Conservation (phyloP, 768 basidiomycete species). For the Phaeolepiota aurea region DNA sequence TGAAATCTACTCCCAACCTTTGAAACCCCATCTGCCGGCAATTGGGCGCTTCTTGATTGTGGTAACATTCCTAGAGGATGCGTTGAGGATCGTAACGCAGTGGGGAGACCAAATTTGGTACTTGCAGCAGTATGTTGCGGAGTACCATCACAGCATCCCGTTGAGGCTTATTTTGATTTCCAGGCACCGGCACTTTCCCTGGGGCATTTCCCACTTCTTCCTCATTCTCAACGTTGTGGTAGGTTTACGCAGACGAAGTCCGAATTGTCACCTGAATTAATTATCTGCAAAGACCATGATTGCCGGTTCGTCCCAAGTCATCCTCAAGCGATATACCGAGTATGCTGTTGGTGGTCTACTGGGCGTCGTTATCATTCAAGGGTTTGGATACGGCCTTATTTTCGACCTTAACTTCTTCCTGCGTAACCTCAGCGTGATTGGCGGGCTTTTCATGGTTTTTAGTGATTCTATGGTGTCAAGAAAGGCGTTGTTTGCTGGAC, state of each 20-base stretch:
- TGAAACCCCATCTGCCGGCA: slow-evolving; percentile 89
- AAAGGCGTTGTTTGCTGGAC: slow-evolving; percentile 84
- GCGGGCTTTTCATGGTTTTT: slow-evolving; percentile 98
- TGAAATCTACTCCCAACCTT: slow-evolving; percentile 87
- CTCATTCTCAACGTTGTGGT: slow-evolving; percentile 87
- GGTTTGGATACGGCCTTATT: slow-evolving; percentile 97
- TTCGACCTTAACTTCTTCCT: slow-evolving; percentile 99
- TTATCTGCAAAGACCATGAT: slow-evolving; percentile 71
- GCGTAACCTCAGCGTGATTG: slow-evolving; percentile 95
- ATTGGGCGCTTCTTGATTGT: slow-evolving; percentile 96
- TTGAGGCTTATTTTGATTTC: slow-evolving; percentile 8
- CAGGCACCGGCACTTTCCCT: slow-evolving; percentile 92
- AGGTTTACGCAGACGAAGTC: slow-evolving; percentile 22
- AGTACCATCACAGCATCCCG: background rate
- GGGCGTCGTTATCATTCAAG: slow-evolving; percentile 88
- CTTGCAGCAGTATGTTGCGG: slow-evolving; percentile 71
- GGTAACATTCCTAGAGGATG: slow-evolving; percentile 97
- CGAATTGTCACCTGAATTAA: slow-evolving; percentile 1
- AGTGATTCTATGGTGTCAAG: slow-evolving; percentile 88
- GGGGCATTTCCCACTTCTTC: slow-evolving; percentile 93
- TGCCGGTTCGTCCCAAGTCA: slow-evolving; percentile 73
- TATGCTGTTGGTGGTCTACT: slow-evolving; percentile 86
- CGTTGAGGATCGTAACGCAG: slow-evolving; percentile 86
- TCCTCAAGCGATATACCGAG: slow-evolving; percentile 82
- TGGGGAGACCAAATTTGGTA: slow-evolving; percentile 99